phyloP scores from a whole-genome alignment of 257 asterid genomes.

The Nicotiana attenuata region DNA sequence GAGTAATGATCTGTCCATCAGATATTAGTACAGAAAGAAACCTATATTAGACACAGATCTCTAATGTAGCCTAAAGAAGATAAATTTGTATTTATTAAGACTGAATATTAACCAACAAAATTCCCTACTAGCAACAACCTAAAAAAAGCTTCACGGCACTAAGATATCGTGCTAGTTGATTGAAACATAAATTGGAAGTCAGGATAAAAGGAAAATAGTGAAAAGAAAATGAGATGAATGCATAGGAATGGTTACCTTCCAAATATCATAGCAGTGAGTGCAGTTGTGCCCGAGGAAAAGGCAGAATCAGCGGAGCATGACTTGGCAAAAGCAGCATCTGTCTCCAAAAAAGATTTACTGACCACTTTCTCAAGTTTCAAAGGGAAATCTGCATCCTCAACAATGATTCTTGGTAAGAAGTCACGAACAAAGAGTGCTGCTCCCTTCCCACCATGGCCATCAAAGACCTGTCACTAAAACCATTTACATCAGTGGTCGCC shows the following conservation, averaged over 20 bases:
- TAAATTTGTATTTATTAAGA: not conserved
- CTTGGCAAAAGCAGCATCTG: conserved; percentile 68
- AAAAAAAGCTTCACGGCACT: not conserved
- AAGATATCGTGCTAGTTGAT: not conserved
- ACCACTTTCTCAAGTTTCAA: conserved; percentile 80
- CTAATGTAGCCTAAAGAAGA: not conserved
- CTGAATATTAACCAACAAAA: not conserved
- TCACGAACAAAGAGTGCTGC: conserved; percentile 87
- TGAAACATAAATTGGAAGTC: not conserved
- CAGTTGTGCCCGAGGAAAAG: conserved; percentile 87
- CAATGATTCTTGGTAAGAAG: conserved; percentile 72
- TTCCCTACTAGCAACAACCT: not conserved
- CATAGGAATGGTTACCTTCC: conserved; percentile 48
- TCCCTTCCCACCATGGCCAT: conserved; percentile 88
- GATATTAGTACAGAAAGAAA: not conserved
- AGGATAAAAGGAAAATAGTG: not conserved
- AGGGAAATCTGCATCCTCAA: conserved; percentile 80
- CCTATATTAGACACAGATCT: not conserved
- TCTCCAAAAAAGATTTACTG: conserved; percentile 66
- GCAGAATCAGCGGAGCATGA: conserved; percentile 61
- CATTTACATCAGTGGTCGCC: conserved; percentile 15
- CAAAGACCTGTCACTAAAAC: conserved; percentile 68
- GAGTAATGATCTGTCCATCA: conserved; percentile 60
- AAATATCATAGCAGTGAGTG: conserved; percentile 82
- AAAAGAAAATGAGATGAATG: not conserved